These are phyloP conservation scores for Aspergillus sclerotiicarbonarius DNA, from an alignment of 495 filamentous ascomycete genomes.

Conservation along the genomic window DNA sequence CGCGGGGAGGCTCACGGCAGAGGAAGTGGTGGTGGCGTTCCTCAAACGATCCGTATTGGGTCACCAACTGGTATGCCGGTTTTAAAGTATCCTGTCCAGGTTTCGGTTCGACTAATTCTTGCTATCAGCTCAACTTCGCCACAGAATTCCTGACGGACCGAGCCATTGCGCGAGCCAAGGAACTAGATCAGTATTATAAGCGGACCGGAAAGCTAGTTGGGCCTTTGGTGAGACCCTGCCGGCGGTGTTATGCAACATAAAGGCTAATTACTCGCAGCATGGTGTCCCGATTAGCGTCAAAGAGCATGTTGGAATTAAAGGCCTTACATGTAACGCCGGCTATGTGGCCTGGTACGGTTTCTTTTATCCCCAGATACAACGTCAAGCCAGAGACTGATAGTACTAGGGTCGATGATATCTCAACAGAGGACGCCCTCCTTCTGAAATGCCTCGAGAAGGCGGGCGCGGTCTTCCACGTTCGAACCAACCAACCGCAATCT, in stretches of 20 bases:
- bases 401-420: conserved; percentile 33
- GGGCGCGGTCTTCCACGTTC: conserved; percentile 60
- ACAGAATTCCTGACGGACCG: conserved; percentile 65
- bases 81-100: background rate
- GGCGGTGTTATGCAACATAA: conserved; percentile 19
- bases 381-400: background rate
- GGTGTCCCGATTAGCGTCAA: conserved; percentile 67
- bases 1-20: conserved; percentile 45
- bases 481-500: conserved; percentile 60
- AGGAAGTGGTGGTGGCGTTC: conserved; percentile 59
- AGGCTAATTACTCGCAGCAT: conserved; percentile 40
- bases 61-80: conserved; percentile 49
- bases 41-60: conserved; percentile 60
- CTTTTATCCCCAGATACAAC: background rate
- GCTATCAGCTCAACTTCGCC: conserved; percentile 54
- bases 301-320: conserved; percentile 62
- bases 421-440: conserved; percentile 36
- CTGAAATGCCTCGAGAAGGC: conserved; percentile 34
- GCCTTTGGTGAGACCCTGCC: conserved; percentile 34
- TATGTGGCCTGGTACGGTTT: conserved; percentile 36
- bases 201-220: conserved; percentile 38
- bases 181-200: conserved; percentile 53
- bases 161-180: conserved; percentile 57
- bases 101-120: background rate
- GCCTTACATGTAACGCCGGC: conserved; percentile 39